Percentiles rank a stretch among this genome's conserved stretches.
Evolutionary conservation across 106 monocot species (phyloP).

Genomic region (Agapanthus africanus): DNA sequence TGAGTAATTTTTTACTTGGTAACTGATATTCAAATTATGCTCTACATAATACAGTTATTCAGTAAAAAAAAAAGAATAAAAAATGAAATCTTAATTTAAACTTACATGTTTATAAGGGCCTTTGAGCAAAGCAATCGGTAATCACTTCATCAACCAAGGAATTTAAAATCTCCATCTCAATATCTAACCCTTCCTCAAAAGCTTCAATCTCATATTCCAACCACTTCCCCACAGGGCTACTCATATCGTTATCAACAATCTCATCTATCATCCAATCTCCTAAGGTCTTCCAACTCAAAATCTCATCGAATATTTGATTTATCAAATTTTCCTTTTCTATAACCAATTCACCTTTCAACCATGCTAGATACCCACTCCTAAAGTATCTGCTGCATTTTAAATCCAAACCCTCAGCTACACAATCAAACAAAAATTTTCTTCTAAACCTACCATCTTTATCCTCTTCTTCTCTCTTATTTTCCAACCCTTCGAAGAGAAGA

Average conservation of each 20-base stretch:
- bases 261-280: constrained; percentile 84
- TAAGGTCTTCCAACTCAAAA: constrained; percentile 45
- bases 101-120: too few relatives aligned
- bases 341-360: constrained; percentile 43
- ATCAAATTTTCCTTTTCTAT: constrained; percentile 21
- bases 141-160: constrained; percentile 66
- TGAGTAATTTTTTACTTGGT: too few relatives aligned
- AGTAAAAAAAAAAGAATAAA: too few relatives aligned
- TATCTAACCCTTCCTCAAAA: constrained; percentile 47
- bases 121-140: constrained; percentile 35
- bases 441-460: constrained; percentile 22
- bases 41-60: too few relatives aligned
- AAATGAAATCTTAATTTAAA: too few relatives aligned
- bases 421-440: constrained; percentile 68
- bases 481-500: constrained; percentile 44
- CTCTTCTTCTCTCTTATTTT: constrained; percentile 17
- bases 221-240: constrained; percentile 67
- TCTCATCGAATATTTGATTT: constrained; percentile 44
- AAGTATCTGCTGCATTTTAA: constrained; percentile 44
- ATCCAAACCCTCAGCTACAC: constrained; percentile 57
- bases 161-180: constrained; percentile 32
- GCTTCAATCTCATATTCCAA: constrained; percentile 63
- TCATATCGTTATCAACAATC: constrained; percentile 85
- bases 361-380: constrained; percentile 38
- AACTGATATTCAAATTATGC: too few relatives aligned